These are phyloP conservation scores for Tulasnella sp. DNA, from an alignment of 768 basidiomycete genomes.

Conservation along the genomic window DNA sequence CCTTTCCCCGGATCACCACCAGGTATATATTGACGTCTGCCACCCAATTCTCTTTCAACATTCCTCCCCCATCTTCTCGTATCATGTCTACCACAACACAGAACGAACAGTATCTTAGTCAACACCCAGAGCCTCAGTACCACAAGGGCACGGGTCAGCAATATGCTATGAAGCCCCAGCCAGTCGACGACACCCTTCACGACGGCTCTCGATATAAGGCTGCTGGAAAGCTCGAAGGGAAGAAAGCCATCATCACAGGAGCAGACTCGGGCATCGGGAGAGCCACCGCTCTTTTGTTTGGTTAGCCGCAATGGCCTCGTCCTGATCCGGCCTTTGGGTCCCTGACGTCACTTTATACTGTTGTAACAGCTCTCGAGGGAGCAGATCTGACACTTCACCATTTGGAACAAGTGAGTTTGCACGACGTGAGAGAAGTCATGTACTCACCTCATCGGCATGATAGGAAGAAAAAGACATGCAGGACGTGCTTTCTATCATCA, in stretches of 20 bases:
- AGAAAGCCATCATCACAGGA: constrained; percentile 50
- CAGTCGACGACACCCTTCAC: constrained; percentile 44
- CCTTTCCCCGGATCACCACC: neutral
- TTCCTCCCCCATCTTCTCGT: neutral
- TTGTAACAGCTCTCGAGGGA: constrained; percentile 40
- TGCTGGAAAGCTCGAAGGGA: constrained; percentile 48
- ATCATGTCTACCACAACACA: constrained; percentile 21
- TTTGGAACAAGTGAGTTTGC: constrained; percentile 27
- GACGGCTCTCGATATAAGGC: constrained; percentile 48
- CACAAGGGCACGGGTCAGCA: constrained; percentile 37
- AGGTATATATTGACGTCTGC: neutral
- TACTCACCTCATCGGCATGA: neutral
- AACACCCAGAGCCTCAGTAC: constrained; percentile 21
- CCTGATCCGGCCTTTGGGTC: neutral
- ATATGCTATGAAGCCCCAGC: constrained; percentile 38
- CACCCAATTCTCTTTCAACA: too few relatives aligned
- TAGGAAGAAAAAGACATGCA: constrained; percentile 46
- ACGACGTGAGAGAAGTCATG: neutral
- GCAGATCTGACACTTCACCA: constrained; percentile 39
- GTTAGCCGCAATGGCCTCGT: constrained; percentile 30
- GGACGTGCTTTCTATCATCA: constrained; percentile 41
- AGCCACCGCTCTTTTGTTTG: constrained; percentile 44
- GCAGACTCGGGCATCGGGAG: constrained; percentile 52
- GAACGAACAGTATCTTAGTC: neutral
- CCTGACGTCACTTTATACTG: neutral